Base-by-base conservation (phyloP, 2,329 filamentous ascomycete species). In the Camptophora hylomeconis region DNA sequence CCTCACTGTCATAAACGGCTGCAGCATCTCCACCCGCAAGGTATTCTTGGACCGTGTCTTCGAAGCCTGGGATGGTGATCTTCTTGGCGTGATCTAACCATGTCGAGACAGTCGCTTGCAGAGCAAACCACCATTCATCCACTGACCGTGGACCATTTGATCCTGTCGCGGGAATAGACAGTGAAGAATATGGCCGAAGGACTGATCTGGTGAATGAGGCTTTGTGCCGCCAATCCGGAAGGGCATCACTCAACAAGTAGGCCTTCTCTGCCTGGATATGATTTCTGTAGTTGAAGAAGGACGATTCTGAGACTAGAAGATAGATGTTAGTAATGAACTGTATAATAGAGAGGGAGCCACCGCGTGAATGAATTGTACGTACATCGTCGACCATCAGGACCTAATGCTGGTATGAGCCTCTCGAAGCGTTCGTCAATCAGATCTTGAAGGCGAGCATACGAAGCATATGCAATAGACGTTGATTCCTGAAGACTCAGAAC, bases 231-330 rank as follows among this genome's bases (percentile, higher is more conserved):
- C 39, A 41, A 21, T 41, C 39, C 7, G 37, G 34, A 24, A 40
- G 34, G 4, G 39, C 37, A 11, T 41, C 39, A 16, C 38, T 35
- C 11, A 39, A 23, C 15, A 41, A 25, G 23, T 41, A 41, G 12
- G 26, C 30, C 20, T 32, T 32, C 26, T 41, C 39, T 16, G 37
- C 37, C 10, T 29, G 20, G 18, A 40, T 12, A 24, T 39, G 37
- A 27, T 41, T 41, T 17, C 32, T 32, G 18, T 41, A 41, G 24
- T 40, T 37, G 37, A 41, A 41, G 17, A 37, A 41, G 5, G 37
- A 32, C 7, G 25, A 25, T 27, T 41, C 39, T n/a, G n/a, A n/a
- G n/a, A n/a, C n/a, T n/a, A n/a, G n/a, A n/a, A n/a, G n/a, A n/a
- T n/a, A 20, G 19, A n/a, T 20, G n/a, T n/a, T 8, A 20, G 8